Base-by-base conservation (phyloP, 306 rosid genomes). In the Begonia fuchsioides region DNA sequence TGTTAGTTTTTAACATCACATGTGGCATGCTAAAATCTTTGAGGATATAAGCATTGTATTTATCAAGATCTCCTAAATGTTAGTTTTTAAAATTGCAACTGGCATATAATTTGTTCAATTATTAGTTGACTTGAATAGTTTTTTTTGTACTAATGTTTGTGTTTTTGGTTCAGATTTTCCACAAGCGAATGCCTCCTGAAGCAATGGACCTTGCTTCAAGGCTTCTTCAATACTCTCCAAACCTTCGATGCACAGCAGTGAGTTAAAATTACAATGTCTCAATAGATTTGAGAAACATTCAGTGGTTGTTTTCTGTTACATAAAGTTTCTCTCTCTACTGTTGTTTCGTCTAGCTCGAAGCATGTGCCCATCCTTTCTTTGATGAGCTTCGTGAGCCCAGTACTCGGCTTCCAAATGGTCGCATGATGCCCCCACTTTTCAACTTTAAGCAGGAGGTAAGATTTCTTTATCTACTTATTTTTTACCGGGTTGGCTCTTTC, bases 161-260 rank as follows among this genome's bases (percentile, higher is more conserved):
- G 17, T 39, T 72, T 32, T 49, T 50, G 60, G 46, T 63, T 70
- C 66, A 90, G 98, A 86, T 90, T 73, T 90, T 90, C 68, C 92
- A 75, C 69, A 79, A 85, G 73, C 72, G 87, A 57, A 90, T 85
- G 95, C 98, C 98, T 52, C 95, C 95, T 19, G 98, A 90, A 75
- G 98, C 95, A 51, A 85, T 90, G 67, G 98, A 90, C 77, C 95
- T 90, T 64, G 85, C 95, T 54, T 85, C 95, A 53, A 76, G 98
- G 63, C 87, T 90, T 67, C 95, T 90, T 58, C 98, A 90, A 54
- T 90, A 90, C 68, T 90, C 98, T 38, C 98, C 98, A 11, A 90
- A 83, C 65, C 81, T 90, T 58, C 94, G 98, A 51, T 90, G 95
- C 75, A 79, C 79, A 15, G 94, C 95, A 12, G 98, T 85, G 66